Percentiles rank a stretch among this genome's conserved stretches.
Evolutionary conservation across 768 basidiomycete species (phyloP).

Genomic region (Russula virescens): DNA sequence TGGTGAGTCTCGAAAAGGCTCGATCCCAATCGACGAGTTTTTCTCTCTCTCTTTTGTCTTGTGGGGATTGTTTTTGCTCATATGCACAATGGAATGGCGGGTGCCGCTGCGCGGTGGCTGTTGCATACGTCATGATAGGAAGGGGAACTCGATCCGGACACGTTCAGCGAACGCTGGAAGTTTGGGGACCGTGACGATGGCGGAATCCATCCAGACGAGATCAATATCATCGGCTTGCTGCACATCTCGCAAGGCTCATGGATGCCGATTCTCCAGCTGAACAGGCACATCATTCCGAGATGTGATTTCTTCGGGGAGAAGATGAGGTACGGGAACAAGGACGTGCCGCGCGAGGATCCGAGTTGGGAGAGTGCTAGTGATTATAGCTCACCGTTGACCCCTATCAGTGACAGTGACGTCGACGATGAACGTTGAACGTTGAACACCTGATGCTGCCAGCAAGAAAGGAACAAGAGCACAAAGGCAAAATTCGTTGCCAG

Average conservation of each 20-base stretch:
- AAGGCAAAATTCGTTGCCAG: too few species aligned
- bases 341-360: too few species aligned
- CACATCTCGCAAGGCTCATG: constrained; percentile 9
- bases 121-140: too few species aligned
- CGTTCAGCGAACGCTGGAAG: neutral
- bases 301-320: neutral
- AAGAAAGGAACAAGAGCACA: too few species aligned
- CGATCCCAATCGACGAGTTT: neutral
- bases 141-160: neutral
- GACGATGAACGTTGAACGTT: too few species aligned
- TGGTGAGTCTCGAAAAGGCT: neutral
- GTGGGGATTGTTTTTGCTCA: too few species aligned
- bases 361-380: too few species aligned
- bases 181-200: neutral
- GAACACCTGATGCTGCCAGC: too few species aligned
- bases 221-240: neutral
- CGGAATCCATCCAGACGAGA: neutral
- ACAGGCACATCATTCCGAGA: neutral
- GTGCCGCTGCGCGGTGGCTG: neutral
- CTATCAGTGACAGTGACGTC: too few species aligned
- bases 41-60: neutral
- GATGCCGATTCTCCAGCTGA: constrained; percentile 5
- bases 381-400: too few species aligned
- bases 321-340: too few species aligned
- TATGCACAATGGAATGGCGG: too few species aligned